These are phyloP conservation scores for Adansonia rubrostipa DNA, from an alignment of 441 rosid genomes.

Conservation along the genomic window DNA sequence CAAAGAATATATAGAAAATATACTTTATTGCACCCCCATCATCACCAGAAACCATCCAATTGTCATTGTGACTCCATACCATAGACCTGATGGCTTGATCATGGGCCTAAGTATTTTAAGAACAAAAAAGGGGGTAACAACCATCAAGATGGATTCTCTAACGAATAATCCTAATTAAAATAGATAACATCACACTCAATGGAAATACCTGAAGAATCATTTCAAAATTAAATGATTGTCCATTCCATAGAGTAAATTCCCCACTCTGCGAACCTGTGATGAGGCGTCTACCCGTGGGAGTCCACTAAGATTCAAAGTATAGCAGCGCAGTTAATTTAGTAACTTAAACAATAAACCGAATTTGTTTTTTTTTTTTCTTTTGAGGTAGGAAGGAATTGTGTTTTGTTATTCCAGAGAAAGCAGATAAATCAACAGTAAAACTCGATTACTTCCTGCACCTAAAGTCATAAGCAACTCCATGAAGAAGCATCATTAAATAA, in stretches of 20 bases:
- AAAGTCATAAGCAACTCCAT: background rate
- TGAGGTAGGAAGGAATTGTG: background rate
- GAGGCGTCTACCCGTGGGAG: slow-evolving; percentile 94
- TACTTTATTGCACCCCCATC: slow-evolving; percentile 95
- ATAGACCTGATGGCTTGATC: slow-evolving; percentile 96
- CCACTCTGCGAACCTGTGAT: slow-evolving; percentile 97
- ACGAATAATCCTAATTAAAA: background rate
- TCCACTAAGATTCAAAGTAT: slow-evolving; percentile 65
- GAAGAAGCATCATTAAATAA: background rate
- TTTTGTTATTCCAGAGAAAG: background rate
- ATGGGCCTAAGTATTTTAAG: slow-evolving; percentile 68
- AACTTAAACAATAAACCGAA: background rate
- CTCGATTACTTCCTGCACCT: background rate
- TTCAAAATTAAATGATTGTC: slow-evolving; percentile 95
- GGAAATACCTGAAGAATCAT: slow-evolving; percentile 87
- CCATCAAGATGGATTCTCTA: slow-evolving; percentile 15
- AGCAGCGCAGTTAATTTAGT: background rate
- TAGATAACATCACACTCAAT: slow-evolving; percentile 18
- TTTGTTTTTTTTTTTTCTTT: background rate
- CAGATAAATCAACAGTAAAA: no score
- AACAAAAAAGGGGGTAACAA: slow-evolving; percentile 17
- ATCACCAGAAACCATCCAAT: slow-evolving; percentile 97
- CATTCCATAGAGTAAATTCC: slow-evolving; percentile 98
- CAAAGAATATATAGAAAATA: slow-evolving; percentile 2
- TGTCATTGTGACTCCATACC: slow-evolving; percentile 98